phyloP scores from a whole-genome alignment of 805 yeast genomes.

The Teunomyces lycoperdinae region DNA sequence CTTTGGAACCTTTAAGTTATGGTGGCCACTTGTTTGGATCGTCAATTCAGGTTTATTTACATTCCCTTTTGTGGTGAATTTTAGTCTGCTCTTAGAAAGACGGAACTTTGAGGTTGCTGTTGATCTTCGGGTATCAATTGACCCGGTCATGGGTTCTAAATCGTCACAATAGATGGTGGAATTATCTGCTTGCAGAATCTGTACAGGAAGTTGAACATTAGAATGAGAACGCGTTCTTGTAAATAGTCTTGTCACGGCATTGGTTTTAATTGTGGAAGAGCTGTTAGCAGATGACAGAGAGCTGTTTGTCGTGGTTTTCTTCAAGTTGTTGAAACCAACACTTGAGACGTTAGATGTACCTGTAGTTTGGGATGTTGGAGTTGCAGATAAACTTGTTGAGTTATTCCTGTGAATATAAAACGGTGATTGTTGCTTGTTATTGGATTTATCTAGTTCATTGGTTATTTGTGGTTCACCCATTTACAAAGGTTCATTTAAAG shows the following conservation, averaged over 20 bases:
- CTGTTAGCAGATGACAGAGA: slow-evolving; percentile 23
- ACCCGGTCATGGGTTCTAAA: background rate
- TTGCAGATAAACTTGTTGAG: slow-evolving; percentile 8
- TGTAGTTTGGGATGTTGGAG: slow-evolving; percentile 4
- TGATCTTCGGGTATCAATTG: slow-evolving; percentile 1
- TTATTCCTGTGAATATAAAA: slow-evolving; percentile 10
- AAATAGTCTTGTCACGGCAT: slow-evolving; percentile 30
- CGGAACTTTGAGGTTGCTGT: slow-evolving; percentile 8
- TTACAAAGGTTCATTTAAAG: background rate
- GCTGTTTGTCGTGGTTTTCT: slow-evolving; percentile 27
- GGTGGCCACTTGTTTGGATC: slow-evolving; percentile 29
- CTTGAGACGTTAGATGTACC: slow-evolving; percentile 11
- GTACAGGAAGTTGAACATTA: slow-evolving; percentile 9
- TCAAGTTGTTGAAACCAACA: slow-evolving; percentile 28
- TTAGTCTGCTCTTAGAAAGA: slow-evolving; percentile 8
- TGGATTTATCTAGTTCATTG: background rate
- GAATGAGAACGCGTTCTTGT: slow-evolving; percentile 26
- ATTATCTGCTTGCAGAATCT: slow-evolving; percentile 6
- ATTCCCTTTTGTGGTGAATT: slow-evolving; percentile 8
- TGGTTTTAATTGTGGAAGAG: slow-evolving; percentile 21
- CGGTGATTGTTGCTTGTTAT: slow-evolving; percentile 3
- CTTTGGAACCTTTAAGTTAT: slow-evolving; percentile 21
- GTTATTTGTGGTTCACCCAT: background rate
- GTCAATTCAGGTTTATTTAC: slow-evolving; percentile 26
- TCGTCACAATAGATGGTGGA: slow-evolving; percentile 10